Evolutionary conservation across 805 yeast genomes (phyloP).

Genomic region (Zygosaccharomyces kombuchaensis): DNA sequence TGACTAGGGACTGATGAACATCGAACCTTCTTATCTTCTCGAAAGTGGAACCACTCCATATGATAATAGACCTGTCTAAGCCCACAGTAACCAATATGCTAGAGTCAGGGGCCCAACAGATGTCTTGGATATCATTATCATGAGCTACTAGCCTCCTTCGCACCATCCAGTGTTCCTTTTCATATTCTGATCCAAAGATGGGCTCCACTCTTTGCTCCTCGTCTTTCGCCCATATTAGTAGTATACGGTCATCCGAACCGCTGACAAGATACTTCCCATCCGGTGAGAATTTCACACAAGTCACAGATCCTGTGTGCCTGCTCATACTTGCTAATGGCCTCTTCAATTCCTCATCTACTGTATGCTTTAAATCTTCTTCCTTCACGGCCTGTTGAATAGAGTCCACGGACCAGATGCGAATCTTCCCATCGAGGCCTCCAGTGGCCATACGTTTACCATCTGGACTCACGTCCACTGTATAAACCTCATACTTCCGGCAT

Average conservation of each 20-base stretch:
- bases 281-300: constrained; percentile 88
- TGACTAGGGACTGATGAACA: constrained; percentile 90
- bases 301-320: constrained; percentile 94
- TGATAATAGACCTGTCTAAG: constrained; percentile 82
- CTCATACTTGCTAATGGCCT: constrained; percentile 85
- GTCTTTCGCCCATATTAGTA: constrained; percentile 90
- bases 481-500: constrained; percentile 74
- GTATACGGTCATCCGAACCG: constrained; percentile 91
- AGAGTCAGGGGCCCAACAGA: constrained; percentile 97
- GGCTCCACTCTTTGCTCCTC: constrained; percentile 44
- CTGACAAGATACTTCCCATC: constrained; percentile 87
- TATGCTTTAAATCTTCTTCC: constrained; percentile 5
- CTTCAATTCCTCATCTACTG: constrained; percentile 22
- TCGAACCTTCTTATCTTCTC: constrained; percentile 81
- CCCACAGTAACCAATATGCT: constrained; percentile 90
- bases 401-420: constrained; percentile 77
- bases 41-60: constrained; percentile 92
- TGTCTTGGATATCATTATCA: constrained; percentile 95
- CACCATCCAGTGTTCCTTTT: constrained; percentile 91
- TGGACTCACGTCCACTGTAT: constrained; percentile 72
- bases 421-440: constrained; percentile 91
- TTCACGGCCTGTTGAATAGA: constrained; percentile 45
- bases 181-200: constrained; percentile 70
- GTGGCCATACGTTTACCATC: constrained; percentile 86
- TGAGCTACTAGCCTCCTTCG: constrained; percentile 91